Conservation (phyloP, 1,284 basidiomycete genomes). For the Agaricales sp. region DNA sequence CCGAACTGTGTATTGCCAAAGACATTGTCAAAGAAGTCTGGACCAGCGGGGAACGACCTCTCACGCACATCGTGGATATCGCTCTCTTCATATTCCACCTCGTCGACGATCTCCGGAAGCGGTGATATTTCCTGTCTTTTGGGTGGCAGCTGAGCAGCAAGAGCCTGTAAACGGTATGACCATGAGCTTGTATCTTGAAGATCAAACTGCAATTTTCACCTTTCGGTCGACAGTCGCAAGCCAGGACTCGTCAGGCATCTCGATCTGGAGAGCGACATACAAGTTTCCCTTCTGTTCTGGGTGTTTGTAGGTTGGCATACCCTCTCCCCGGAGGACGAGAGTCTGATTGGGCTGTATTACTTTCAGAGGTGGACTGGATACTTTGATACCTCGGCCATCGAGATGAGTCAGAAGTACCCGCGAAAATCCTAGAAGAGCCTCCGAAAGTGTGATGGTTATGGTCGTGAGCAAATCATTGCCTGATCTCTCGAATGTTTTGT, state of each 20-base stretch:
- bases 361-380: slow-evolving; percentile 64
- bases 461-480: slow-evolving; percentile 70
- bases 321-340: slow-evolving; percentile 71
- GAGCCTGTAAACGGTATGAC: too few relatives aligned
- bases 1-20: slow-evolving; percentile 57
- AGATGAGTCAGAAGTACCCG: slow-evolving; percentile 82
- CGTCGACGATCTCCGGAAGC: slow-evolving; percentile 58
- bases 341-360: slow-evolving; percentile 67
- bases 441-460: slow-evolving; percentile 81
- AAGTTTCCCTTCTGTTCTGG: slow-evolving; percentile 70
- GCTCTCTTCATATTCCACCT: slow-evolving; percentile 62
- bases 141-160: slow-evolving; percentile 59
- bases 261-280: slow-evolving; percentile 72
- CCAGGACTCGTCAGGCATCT: slow-evolving; percentile 77
- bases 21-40: slow-evolving; percentile 63
- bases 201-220: not conserved
- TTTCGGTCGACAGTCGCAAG: slow-evolving; percentile 42
- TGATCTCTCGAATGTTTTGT: slow-evolving; percentile 74
- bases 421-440: slow-evolving; percentile 85
- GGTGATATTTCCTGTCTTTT: slow-evolving; percentile 68
- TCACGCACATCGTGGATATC: slow-evolving; percentile 73
- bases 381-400: slow-evolving; percentile 79
- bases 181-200: slow-evolving; percentile 6
- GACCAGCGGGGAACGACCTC: slow-evolving; percentile 57
- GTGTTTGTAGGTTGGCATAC: slow-evolving; percentile 73